Evolutionary conservation across 1,284 basidiomycete species (phyloP), one percentile per base, ranked within the genome.

Genomic region (Termitomyces sp.): DNA sequence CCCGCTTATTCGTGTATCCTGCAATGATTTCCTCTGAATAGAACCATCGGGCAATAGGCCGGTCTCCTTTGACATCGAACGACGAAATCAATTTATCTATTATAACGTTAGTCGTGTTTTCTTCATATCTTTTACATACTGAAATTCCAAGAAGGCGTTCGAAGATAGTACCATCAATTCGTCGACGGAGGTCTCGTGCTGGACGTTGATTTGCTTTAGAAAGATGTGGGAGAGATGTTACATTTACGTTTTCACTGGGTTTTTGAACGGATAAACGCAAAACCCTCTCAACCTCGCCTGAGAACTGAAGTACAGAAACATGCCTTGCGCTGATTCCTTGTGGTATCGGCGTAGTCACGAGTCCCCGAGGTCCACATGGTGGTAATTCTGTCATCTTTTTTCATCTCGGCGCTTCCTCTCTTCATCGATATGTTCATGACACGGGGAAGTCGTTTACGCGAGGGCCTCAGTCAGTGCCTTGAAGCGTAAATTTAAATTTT

Each of bases 121-220:
- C n/a, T 17, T 36, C 4, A 34, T 13, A 12, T 9, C 12, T 2
- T 21, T 26, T 7, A 33, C 30, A 12, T 10, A 2, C 24, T 24
- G 24, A 24, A 24, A 5, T 24, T 24, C 24, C 3, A 10, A 96
- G 97, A 78, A 81, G 84, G n/a, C 83, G 1, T 9, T 8, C n/a
- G 38, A 39, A n/a, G n/a, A 17, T 4, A 17, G 1, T 33, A 9
- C 86, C 58, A 90, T 98, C 54, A 94, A 98, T 71, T 73, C 79
- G 61, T 93, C 93, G 3, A 93, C 97, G 36, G 92, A 94, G 72
- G 91, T 94, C 60, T 88, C n/a, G 84, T 87, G 69, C 95, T 95
- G 8, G 67, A 73, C 36, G 56, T 77, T 54, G 80, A 88, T 66
- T 78, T 31, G 85, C 69, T 71, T 90, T 97, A 87, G 84, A 94